A percentile compares a stretch with the other conserved stretches of the same genome.
Conservation (phyloP, 2,329 filamentous ascomycete genomes). For the Stemphylium vesicarium region DNA sequence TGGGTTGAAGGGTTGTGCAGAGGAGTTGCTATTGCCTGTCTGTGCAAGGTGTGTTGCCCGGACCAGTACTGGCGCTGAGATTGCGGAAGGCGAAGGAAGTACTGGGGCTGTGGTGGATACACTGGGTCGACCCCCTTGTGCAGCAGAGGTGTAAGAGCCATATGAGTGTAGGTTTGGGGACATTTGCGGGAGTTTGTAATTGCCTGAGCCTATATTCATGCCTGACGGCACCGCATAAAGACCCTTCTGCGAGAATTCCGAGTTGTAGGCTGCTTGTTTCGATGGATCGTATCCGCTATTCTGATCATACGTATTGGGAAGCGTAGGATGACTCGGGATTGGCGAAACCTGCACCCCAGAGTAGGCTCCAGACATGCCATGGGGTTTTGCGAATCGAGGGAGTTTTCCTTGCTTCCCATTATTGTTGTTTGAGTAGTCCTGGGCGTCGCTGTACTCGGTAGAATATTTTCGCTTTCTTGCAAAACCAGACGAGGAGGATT, state of each 20-base stretch:
- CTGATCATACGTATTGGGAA: constrained; percentile 46
- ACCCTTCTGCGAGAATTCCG: constrained; percentile 45
- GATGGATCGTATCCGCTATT: constrained; percentile 48
- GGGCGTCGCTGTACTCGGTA: constrained; percentile 33
- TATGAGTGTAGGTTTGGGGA: constrained; percentile 47
- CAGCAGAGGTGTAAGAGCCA: constrained; percentile 54
- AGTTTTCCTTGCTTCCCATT: constrained; percentile 49
- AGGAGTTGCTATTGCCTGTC: constrained; percentile 51
- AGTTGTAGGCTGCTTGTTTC: constrained; percentile 39
- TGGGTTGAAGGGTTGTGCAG: constrained; percentile 66
- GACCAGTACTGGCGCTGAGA: constrained; percentile 66
- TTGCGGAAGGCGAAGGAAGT: constrained; percentile 53
- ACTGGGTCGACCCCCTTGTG: constrained; percentile 53
- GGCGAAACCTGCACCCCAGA: constrained; percentile 46
- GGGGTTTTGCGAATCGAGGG: constrained; percentile 45
- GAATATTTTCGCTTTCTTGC: constrained; percentile 45
- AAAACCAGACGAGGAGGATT: constrained; percentile 37
- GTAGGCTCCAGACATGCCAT: constrained; percentile 41
- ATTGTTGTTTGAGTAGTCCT: constrained; percentile 34
- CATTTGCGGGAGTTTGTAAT: constrained; percentile 45
- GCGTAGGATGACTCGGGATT: constrained; percentile 46
- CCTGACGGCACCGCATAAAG: constrained; percentile 44
- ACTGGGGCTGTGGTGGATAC: constrained; percentile 48
- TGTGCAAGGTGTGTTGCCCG: constrained; percentile 70
- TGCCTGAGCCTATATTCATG: constrained; percentile 31